Evolutionary conservation across 768 basidiomycete species (phyloP).

Genomic region (Hemileccinum rubropunctum): DNA sequence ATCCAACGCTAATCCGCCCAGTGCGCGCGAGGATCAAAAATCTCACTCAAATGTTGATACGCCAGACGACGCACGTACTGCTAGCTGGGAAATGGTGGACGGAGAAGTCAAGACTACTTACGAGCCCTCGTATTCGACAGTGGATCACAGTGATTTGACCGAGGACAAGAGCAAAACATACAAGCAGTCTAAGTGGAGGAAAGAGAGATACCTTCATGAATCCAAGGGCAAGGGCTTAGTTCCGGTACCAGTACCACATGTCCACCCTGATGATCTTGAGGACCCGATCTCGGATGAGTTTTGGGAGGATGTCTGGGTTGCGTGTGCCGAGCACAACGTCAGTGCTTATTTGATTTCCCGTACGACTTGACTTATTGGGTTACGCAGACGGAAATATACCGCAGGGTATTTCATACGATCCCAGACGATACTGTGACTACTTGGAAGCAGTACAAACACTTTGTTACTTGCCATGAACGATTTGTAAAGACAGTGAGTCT

Average conservation of each 20-base stretch:
- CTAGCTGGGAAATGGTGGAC: constrained; percentile 44
- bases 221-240: constrained; percentile 55
- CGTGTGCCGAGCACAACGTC: constrained; percentile 86
- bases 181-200: constrained; percentile 51
- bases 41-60: neutral
- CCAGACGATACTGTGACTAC: constrained; percentile 92
- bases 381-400: constrained; percentile 86
- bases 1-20: constrained; percentile 30
- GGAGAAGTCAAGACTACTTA: constrained; percentile 41
- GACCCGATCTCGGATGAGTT: constrained; percentile 87
- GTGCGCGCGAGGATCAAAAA: constrained; percentile 14
- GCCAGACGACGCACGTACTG: constrained; percentile 33
- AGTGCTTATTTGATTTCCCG: constrained; percentile 26
- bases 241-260: constrained; percentile 62
- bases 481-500: constrained; percentile 61
- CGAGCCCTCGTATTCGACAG: constrained; percentile 46
- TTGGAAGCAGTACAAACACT: constrained; percentile 96
- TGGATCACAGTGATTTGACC: constrained; percentile 41
- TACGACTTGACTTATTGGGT: neutral
- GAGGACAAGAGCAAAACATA: constrained; percentile 49
- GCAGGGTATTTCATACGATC: constrained; percentile 90
- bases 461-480: constrained; percentile 71
- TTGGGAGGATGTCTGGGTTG: constrained; percentile 89
- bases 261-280: constrained; percentile 77
- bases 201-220: constrained; percentile 58